Evolutionary conservation across 2,329 filamentous ascomycete genomes (phyloP).

Genomic region (Phaeoacremonium minimum): DNA sequence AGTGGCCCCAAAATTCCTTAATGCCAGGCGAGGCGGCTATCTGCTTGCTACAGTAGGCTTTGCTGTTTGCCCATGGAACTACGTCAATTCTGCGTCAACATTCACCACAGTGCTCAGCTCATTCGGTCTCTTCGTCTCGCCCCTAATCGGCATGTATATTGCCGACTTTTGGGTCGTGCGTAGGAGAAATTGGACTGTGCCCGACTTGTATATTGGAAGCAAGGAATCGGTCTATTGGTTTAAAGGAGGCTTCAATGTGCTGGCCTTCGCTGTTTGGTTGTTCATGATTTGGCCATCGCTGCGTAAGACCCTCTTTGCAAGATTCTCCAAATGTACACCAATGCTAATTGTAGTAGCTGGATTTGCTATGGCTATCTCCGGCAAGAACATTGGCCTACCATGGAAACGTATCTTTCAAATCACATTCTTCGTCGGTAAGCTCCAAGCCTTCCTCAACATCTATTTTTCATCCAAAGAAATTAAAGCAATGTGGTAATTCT

Average conservation of each 20-base stretch:
- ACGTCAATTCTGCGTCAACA: slow-evolving; percentile 10
- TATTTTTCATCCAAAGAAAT: too few relatives aligned
- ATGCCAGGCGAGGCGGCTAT: slow-evolving; percentile 8
- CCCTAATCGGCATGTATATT: slow-evolving; percentile 12
- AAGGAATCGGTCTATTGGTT: slow-evolving; percentile 15
- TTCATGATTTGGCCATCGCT: neutral
- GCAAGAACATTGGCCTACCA: neutral
- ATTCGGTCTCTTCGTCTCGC: slow-evolving; percentile 15
- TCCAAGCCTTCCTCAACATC: neutral
- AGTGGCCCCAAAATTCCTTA: slow-evolving; percentile 10
- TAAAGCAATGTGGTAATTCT: too few relatives aligned
- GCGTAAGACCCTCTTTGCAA: too few relatives aligned
- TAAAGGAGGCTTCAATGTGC: slow-evolving; percentile 1
- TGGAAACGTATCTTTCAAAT: neutral
- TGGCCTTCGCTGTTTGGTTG: neutral
- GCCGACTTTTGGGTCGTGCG: slow-evolving; percentile 14
- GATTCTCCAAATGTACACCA: too few relatives aligned
- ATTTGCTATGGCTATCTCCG: neutral
- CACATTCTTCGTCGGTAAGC: neutral
- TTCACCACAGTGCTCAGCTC: slow-evolving; percentile 14
- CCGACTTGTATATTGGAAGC: slow-evolving; percentile 12
- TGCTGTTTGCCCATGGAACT: slow-evolving; percentile 11
- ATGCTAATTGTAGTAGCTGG: too few relatives aligned
- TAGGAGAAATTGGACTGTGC: slow-evolving; percentile 11
- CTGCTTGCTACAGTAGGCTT: slow-evolving; percentile 10